Conservation (phyloP, 495 filamentous ascomycete genomes). For the Podospora bellae-mahoneyi region DNA sequence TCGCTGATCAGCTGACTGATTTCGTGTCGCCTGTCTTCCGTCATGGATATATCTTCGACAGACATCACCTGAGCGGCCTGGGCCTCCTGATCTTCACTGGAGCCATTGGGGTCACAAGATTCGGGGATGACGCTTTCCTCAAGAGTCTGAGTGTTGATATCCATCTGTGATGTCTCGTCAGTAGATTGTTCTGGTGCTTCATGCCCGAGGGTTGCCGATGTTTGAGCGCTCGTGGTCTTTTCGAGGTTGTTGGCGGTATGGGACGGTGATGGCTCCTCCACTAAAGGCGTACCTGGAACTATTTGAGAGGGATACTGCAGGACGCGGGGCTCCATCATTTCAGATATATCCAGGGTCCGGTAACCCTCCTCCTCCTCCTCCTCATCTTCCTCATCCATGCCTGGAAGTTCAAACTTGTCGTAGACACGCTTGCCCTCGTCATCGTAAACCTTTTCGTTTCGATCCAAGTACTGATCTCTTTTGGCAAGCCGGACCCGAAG, state of each 20-base stretch:
- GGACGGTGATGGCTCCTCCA: neutral
- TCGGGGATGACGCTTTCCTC: constrained; percentile 24
- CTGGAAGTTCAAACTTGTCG: constrained; percentile 47
- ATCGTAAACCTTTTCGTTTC: constrained; percentile 46
- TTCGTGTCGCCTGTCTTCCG: constrained; percentile 28
- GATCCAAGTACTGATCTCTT: constrained; percentile 59
- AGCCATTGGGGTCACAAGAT: constrained; percentile 5
- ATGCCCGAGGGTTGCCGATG: constrained; percentile 21
- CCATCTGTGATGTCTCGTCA: constrained; percentile 8
- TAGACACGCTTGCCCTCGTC: constrained; percentile 44
- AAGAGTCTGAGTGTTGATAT: constrained; percentile 2
- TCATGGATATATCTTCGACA: constrained; percentile 15
- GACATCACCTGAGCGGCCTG: constrained; percentile 11
- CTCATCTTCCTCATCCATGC: constrained; percentile 37
- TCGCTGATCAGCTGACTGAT: constrained; percentile 28
- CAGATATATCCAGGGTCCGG: constrained; percentile 34
- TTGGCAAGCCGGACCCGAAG: constrained; percentile 64
- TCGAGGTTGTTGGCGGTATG: neutral
- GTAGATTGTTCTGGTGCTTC: constrained; percentile 13
- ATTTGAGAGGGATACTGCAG: constrained; percentile 29
- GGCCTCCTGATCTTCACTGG: constrained; percentile 3
- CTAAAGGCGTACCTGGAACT: neutral
- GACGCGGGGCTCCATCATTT: constrained; percentile 47
- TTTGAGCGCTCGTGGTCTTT: neutral
- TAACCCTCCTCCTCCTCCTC: constrained; percentile 36